Evolutionary conservation across 148 eudicot genomes (phyloP).

Genomic region (Diospyros kaki): DNA sequence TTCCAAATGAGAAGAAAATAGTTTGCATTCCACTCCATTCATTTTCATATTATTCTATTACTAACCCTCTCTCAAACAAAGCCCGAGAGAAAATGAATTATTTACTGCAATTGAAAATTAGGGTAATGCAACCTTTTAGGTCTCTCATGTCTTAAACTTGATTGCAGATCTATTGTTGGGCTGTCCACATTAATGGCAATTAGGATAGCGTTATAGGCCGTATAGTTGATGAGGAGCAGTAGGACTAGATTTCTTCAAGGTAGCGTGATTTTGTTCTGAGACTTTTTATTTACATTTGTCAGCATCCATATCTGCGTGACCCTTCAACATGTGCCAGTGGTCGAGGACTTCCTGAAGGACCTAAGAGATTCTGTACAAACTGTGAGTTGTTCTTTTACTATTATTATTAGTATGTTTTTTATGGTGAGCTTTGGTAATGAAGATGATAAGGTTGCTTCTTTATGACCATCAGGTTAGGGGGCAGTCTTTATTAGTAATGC

Average conservation of each 20-base stretch:
- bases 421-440: background rate
- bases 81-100: too few relatives aligned
- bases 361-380: constrained; percentile 61
- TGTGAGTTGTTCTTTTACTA: constrained; percentile 41
- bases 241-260: background rate
- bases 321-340: constrained; percentile 81
- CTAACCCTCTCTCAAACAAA: too few relatives aligned
- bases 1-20: too few relatives aligned
- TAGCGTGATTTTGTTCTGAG: constrained; percentile 2
- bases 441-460: background rate
- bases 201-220: background rate
- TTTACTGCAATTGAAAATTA: too few relatives aligned
- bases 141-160: background rate
- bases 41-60: too few relatives aligned
- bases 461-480: background rate
- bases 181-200: background rate
- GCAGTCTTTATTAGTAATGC: background rate
- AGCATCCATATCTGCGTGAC: constrained; percentile 95
- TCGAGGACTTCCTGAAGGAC: constrained; percentile 74
- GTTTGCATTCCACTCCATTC: too few relatives aligned
- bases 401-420: too few relatives aligned
- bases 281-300: constrained; percentile 10
- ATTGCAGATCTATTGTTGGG: constrained; percentile 3
- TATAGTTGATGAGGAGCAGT: background rate
- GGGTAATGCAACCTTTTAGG: too few relatives aligned